phyloP scores from a whole-genome alignment of 140 eudicot species.

The Oenanthe javanica region DNA sequence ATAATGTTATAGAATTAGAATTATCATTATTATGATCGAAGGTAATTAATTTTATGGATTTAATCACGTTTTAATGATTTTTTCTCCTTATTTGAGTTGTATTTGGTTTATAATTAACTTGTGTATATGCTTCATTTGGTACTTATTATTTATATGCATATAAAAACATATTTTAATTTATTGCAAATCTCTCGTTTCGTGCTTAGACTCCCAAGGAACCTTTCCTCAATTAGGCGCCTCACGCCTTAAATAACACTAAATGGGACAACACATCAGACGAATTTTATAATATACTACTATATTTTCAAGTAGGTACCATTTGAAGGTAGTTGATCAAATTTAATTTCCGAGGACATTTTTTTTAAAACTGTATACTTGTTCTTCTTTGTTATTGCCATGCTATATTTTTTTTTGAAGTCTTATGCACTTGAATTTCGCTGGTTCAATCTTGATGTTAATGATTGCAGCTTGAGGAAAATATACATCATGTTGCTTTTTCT shows the following conservation, averaged over 20 bases:
- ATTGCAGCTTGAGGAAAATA: conserved; percentile 75
- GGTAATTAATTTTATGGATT: background rate
- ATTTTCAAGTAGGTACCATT: background rate
- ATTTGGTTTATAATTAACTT: background rate
- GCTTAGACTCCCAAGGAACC: background rate
- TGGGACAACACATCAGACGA: background rate
- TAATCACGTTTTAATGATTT: background rate
- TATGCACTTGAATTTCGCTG: background rate
- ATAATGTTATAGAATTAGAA: background rate
- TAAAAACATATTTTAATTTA: background rate
- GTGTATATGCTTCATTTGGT: background rate
- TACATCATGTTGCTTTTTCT: conserved; percentile 57
- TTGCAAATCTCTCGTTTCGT: background rate
- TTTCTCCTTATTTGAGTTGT: background rate
- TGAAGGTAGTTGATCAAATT: background rate
- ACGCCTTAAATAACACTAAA: background rate
- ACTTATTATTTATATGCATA: background rate
- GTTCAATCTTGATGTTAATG: conserved; percentile 13
- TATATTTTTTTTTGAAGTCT: background rate
- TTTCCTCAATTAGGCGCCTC: background rate
- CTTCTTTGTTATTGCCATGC: background rate
- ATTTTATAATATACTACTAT: background rate
- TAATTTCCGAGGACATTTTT: background rate
- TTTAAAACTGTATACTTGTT: background rate
- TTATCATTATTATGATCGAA: background rate